Percentiles rank a stretch among this genome's conserved stretches.
Evolutionary conservation across 306 rosid genomes (phyloP).

Genomic region (Acacia acuminata): DNA sequence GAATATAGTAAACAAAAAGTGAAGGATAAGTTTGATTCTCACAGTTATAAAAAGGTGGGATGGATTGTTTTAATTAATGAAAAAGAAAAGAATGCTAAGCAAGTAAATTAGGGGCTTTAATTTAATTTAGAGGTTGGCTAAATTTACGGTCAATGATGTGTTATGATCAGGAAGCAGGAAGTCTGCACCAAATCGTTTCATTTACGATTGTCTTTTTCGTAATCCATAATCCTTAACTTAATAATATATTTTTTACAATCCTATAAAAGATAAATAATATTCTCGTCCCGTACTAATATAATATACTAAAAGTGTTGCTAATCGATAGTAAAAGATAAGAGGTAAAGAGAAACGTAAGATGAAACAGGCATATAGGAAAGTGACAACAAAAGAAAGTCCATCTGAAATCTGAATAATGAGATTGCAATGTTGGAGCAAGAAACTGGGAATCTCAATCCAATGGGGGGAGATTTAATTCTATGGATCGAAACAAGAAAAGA

Average conservation of each 20-base stretch:
- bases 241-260: background rate
- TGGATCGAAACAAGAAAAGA: slow-evolving; percentile 11
- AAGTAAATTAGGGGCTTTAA: background rate
- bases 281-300: too few species aligned
- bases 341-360: background rate
- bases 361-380: background rate
- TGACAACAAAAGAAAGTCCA: slow-evolving; percentile 15
- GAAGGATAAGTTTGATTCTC: slow-evolving; percentile 3
- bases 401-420: slow-evolving; percentile 11
- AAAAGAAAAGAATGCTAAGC: slow-evolving; percentile 26
- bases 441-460: slow-evolving; percentile 14
- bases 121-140: background rate
- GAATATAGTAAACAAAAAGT: background rate
- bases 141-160: slow-evolving; percentile 19
- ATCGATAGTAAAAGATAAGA: too few species aligned
- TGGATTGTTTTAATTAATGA: slow-evolving; percentile 25
- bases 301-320: too few species aligned
- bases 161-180: slow-evolving; percentile 28
- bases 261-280: too few species aligned
- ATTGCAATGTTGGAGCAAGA: slow-evolving; percentile 6
- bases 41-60: too few species aligned
- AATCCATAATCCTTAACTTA: slow-evolving; percentile 18
- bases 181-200: slow-evolving; percentile 27
- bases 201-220: slow-evolving; percentile 36
- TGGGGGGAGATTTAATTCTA: slow-evolving; percentile 1